Conservation (phyloP, 495 filamentous ascomycete genomes). For the Penicillium pulvis region DNA sequence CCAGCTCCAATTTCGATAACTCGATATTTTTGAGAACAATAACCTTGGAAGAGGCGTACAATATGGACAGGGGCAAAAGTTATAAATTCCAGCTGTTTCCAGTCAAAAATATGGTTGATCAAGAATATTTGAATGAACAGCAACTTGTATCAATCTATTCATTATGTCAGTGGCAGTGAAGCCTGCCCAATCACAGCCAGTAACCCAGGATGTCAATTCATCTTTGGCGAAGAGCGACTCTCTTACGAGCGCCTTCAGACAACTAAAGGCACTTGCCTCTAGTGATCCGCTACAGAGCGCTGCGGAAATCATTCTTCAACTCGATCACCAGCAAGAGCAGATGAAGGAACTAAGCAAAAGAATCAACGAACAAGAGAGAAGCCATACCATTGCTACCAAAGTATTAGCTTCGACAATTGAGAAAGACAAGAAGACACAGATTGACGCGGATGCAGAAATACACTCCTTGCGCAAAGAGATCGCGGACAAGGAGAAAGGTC, state of each 20-base stretch:
- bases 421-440: not conserved
- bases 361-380: not conserved
- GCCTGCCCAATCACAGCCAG: not conserved
- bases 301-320: not conserved
- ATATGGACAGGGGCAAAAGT: not conserved
- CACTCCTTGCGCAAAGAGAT: not conserved
- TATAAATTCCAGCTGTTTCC: not conserved
- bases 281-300: not conserved
- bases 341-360: not conserved
- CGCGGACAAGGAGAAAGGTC: not conserved
- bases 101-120: not conserved
- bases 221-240: not conserved
- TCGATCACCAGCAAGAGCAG: not conserved
- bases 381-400: not conserved
- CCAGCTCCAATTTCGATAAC: not conserved
- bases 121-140: not conserved
- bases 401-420: not conserved
- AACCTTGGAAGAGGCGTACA: too few species aligned
- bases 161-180: not conserved
- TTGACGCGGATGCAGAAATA: not conserved
- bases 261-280: not conserved
- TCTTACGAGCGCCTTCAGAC: not conserved
- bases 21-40: too few species aligned
- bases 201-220: not conserved
- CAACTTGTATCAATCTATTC: not conserved